Conservation (phyloP, 768 basidiomycete genomes). For the Hygrocybe punicea region DNA sequence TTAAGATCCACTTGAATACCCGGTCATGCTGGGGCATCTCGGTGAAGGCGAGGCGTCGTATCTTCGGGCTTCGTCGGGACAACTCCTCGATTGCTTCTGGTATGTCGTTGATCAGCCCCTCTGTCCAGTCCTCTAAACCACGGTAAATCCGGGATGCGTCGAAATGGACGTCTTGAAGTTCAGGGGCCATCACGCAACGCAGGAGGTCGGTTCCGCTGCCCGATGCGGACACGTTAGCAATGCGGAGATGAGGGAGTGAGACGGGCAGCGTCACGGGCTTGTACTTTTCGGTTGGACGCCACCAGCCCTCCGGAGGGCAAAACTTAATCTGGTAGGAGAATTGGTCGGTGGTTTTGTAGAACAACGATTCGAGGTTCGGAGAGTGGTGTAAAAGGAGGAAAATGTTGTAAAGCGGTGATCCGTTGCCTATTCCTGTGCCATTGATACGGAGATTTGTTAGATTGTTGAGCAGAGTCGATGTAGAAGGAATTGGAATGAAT, state of each 20-base stretch:
- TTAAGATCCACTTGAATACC: background rate
- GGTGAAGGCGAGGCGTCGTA: background rate
- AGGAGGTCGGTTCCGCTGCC: background rate
- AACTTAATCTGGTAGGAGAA: background rate
- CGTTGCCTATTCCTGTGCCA: background rate
- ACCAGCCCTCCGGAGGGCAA: background rate
- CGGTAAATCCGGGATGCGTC: background rate
- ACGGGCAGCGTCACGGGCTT: background rate
- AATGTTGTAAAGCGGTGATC: background rate
- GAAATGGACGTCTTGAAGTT: background rate
- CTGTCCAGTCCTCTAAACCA: background rate
- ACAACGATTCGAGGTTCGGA: background rate
- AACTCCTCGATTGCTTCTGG: background rate
- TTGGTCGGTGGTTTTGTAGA: background rate
- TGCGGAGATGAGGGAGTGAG: background rate
- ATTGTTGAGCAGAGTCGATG: background rate
- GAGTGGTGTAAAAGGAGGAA: background rate
- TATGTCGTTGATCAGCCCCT: background rate
- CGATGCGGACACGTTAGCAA: background rate
- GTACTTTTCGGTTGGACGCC: background rate
- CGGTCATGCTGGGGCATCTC: background rate
- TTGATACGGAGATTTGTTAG: background rate
- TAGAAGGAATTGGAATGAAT: background rate
- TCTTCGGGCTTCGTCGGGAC: background rate
- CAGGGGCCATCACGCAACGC: background rate